These are phyloP conservation scores for Lolium multiflorum DNA, from an alignment of 176 grass and related monocot genomes.

Conservation along the genomic window DNA sequence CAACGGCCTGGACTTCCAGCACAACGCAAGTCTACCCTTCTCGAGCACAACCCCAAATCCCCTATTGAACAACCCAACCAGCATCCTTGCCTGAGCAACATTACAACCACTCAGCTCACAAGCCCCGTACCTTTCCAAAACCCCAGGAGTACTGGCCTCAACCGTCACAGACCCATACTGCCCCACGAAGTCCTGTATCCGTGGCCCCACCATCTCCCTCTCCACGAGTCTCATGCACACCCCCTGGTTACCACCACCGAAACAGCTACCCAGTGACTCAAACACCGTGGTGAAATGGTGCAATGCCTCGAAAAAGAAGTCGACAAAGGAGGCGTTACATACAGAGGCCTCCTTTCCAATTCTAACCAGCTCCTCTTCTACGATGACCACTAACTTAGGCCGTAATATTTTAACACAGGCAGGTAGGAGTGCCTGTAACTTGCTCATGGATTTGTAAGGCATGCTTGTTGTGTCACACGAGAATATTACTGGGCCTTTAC, in stretches of 20 bases:
- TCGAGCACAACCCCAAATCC: constrained; percentile 44
- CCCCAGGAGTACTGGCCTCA: neutral
- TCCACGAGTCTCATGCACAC: constrained; percentile 48
- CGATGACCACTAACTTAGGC: constrained; percentile 44
- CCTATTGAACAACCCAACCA: constrained; percentile 55
- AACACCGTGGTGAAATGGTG: constrained; percentile 54
- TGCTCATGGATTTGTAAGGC: constrained; percentile 33
- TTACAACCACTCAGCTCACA: constrained; percentile 51
- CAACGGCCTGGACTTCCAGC: constrained; percentile 65
- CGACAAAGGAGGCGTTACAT: constrained; percentile 33
- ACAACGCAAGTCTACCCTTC: constrained; percentile 56
- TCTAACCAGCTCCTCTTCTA: constrained; percentile 61
- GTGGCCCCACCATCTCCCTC: constrained; percentile 61
- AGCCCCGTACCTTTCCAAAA: constrained; percentile 38
- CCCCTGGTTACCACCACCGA: constrained; percentile 1
- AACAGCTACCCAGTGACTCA: constrained; percentile 53
- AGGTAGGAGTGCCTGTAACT: constrained; percentile 30
- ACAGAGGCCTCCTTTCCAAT: constrained; percentile 22
- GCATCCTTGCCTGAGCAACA: constrained; percentile 60
- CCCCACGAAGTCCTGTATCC: constrained; percentile 58
- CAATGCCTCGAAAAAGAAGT: constrained; percentile 70
- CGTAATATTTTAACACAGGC: constrained; percentile 39
- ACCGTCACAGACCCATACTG: constrained; percentile 27
- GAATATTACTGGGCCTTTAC: constrained; percentile 36
- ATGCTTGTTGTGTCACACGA: constrained; percentile 47